These are phyloP conservation scores for Tetraselmis chui DNA, from an alignment of 139 green algal species.

Conservation along the genomic window DNA sequence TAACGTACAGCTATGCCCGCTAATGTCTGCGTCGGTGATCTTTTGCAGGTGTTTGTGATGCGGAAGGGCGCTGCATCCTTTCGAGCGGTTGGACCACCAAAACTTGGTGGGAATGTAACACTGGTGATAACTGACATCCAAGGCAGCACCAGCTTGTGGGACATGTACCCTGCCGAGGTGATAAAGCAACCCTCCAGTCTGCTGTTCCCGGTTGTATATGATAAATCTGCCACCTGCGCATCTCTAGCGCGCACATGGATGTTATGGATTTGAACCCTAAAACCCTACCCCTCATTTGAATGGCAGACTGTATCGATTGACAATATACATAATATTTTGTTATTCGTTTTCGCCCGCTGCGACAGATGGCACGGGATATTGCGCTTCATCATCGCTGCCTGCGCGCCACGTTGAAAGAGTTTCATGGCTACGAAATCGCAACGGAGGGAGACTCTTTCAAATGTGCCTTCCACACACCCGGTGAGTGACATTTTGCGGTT, in stretches of 20 bases:
- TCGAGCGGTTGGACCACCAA: neutral
- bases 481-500: neutral
- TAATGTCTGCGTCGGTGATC: no score
- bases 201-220: no score
- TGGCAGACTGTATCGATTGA: no score
- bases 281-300: no score
- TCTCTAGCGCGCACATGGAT: no score
- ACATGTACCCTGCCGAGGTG: neutral
- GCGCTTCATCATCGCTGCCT: neutral
- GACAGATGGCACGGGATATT: neutral
- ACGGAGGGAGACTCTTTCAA: neutral
- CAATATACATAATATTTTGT: neutral
- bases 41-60: no score
- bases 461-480: neutral
- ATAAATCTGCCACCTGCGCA: neutral
- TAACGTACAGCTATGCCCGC: no score
- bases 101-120: neutral
- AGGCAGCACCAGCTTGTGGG: neutral
- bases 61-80: no score
- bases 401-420: neutral
- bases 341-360: neutral
- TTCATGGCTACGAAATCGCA: neutral
- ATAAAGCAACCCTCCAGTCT: neutral
- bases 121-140: neutral
- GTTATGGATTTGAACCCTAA: no score